These are phyloP conservation scores for Saxispiralis lemnorum DNA, from an alignment of 495 filamentous ascomycete species.

Conservation along the genomic window DNA sequence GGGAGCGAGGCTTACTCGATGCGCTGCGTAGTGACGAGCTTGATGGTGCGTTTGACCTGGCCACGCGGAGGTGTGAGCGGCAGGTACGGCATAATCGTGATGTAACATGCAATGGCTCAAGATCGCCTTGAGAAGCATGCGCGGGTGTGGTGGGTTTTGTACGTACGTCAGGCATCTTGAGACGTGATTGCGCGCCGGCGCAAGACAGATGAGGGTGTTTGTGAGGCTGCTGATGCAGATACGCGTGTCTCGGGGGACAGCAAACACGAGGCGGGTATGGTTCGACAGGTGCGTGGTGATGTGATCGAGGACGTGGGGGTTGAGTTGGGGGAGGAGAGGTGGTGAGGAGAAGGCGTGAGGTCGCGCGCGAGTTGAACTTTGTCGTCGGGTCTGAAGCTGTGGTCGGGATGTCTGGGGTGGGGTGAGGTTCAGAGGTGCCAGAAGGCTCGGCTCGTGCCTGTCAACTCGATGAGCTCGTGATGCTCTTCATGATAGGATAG, in stretches of 20 bases:
- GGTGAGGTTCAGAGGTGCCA: background rate
- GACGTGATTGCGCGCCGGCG: slow-evolving; percentile 4
- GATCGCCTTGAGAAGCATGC: too few species aligned
- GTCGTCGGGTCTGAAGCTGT: too few species aligned
- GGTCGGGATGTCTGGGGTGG: background rate
- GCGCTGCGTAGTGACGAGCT: slow-evolving; percentile 79
- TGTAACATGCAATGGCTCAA: too few species aligned
- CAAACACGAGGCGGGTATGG: background rate
- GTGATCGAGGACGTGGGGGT: background rate
- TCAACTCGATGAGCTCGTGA: background rate
- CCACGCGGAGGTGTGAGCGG: slow-evolving; percentile 1
- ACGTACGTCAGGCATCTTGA: slow-evolving; percentile 25
- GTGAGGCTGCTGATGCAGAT: background rate
- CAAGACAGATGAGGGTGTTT: slow-evolving; percentile 3
- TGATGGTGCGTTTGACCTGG: slow-evolving; percentile 71
- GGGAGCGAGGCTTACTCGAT: slow-evolving; percentile 47
- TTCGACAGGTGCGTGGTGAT: background rate
- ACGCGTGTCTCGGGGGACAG: background rate
- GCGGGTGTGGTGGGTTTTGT: background rate
- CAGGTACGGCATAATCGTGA: background rate
- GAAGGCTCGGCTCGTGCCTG: background rate
- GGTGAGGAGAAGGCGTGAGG: background rate
- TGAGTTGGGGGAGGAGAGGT: background rate
- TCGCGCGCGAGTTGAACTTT: too few species aligned
- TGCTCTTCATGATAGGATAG: too few species aligned